Conservation (phyloP, 2,329 filamentous ascomycete species). For the Penicillium palitans region DNA sequence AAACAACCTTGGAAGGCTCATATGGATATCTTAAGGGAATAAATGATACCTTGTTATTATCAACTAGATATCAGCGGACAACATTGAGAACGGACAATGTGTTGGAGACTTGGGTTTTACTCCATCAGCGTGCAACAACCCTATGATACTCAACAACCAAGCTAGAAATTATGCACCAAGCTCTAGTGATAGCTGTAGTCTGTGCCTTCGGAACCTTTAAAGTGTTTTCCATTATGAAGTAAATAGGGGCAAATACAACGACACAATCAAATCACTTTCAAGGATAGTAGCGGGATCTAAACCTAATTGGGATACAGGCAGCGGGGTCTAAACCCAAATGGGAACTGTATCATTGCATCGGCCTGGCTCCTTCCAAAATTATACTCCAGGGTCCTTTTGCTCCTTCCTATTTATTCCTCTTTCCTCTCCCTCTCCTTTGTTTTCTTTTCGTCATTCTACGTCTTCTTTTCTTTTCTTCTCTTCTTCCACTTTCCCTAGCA, state of each 20-base stretch:
- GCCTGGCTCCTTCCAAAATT: neutral
- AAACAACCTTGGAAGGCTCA: too few relatives aligned
- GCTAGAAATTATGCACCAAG: neutral
- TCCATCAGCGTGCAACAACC: neutral
- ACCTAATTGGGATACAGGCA: neutral
- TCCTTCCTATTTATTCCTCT: neutral
- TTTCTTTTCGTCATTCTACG: too few relatives aligned
- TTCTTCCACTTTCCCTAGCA: neutral
- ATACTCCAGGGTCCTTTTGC: neutral
- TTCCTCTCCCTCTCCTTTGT: neutral
- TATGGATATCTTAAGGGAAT: neutral
- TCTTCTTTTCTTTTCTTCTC: neutral
- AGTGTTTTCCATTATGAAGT: neutral
- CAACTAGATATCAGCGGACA: too few relatives aligned
- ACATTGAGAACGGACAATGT: neutral
- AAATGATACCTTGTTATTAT: too few relatives aligned
- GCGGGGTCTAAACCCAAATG: slow-evolving; percentile 8
- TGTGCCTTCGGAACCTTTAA: too few relatives aligned
- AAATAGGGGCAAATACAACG: neutral
- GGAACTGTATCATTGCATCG: neutral
- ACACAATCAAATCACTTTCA: neutral
- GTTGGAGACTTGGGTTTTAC: neutral
- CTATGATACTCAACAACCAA: neutral
- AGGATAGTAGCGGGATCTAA: neutral
- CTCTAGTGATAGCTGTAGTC: too few relatives aligned